These are phyloP conservation scores for Nemania diffusa DNA, from an alignment of 2,329 filamentous ascomycete genomes.

Conservation along the genomic window DNA sequence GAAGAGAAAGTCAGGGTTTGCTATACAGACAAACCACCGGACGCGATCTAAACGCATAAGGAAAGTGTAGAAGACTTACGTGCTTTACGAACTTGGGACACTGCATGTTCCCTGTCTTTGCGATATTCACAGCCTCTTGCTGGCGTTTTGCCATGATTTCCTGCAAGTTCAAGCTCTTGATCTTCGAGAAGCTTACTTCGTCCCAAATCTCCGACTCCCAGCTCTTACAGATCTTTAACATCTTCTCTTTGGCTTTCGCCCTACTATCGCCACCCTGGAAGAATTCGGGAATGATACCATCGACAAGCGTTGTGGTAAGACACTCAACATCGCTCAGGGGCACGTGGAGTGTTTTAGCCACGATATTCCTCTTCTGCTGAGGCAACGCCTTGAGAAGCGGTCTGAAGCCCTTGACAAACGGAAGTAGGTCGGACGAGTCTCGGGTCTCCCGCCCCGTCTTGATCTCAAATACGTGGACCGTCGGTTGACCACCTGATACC, in stretches of 20 bases:
- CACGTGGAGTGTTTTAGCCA: constrained; percentile 74
- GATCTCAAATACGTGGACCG: constrained; percentile 82
- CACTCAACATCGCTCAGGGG: constrained; percentile 84
- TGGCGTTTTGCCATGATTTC: constrained; percentile 80
- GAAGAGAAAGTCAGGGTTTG: neutral
- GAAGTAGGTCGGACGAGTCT: constrained; percentile 85
- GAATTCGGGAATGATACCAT: constrained; percentile 68
- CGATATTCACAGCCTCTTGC: constrained; percentile 70
- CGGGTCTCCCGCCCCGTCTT: constrained; percentile 73
- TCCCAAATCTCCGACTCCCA: constrained; percentile 84
- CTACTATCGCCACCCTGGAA: constrained; percentile 63
- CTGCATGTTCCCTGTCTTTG: constrained; percentile 70
- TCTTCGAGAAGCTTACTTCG: constrained; percentile 82
- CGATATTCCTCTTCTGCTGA: constrained; percentile 72
- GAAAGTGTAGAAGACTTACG: constrained; percentile 63
- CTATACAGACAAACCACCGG: neutral
- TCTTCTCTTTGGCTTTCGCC: constrained; percentile 70
- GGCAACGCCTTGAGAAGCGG: constrained; percentile 74
- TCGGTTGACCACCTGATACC: constrained; percentile 66
- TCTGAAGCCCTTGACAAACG: constrained; percentile 79
- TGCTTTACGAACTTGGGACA: constrained; percentile 90
- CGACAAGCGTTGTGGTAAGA: constrained; percentile 75
- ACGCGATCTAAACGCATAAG: neutral
- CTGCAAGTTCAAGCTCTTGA: constrained; percentile 84
- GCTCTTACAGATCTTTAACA: constrained; percentile 74